These are phyloP conservation scores for Suillus spraguei DNA, from an alignment of 768 basidiomycete species.

Conservation along the genomic window DNA sequence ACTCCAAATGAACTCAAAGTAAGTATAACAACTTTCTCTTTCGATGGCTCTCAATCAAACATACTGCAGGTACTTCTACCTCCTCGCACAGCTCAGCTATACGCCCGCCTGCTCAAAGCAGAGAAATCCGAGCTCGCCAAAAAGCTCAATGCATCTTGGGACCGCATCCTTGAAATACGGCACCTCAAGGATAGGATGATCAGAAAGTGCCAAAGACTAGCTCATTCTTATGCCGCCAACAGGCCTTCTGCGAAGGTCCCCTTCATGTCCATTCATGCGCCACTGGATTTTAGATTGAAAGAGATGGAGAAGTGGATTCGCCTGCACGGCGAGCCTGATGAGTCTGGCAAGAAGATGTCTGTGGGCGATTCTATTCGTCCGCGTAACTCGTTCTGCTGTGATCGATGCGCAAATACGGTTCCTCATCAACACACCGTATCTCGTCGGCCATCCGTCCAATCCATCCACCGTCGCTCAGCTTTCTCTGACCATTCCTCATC, in stretches of 20 bases:
- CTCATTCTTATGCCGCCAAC: constrained; percentile 44
- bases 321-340: constrained; percentile 41
- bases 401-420: constrained; percentile 36
- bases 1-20: constrained; percentile 78
- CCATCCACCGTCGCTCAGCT: constrained; percentile 26
- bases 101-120: constrained; percentile 63
- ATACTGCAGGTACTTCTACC: constrained; percentile 64
- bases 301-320: constrained; percentile 82
- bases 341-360: constrained; percentile 22
- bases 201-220: constrained; percentile 72
- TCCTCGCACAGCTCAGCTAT: constrained; percentile 65
- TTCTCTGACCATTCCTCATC: constrained; percentile 21
- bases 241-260: constrained; percentile 43
- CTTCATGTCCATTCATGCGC: constrained; percentile 70
- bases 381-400: constrained; percentile 35
- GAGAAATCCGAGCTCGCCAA: constrained; percentile 64
- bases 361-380: constrained; percentile 24
- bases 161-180: constrained; percentile 71
- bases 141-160: constrained; percentile 60
- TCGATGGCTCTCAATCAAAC: constrained; percentile 5
- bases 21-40: constrained; percentile 12
- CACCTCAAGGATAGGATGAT: constrained; percentile 83
- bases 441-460: constrained; percentile 31
- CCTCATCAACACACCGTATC: constrained; percentile 33
- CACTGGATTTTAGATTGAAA: constrained; percentile 71